Conservation (phyloP, 257 asterid genomes). For the Salvia splendens region DNA sequence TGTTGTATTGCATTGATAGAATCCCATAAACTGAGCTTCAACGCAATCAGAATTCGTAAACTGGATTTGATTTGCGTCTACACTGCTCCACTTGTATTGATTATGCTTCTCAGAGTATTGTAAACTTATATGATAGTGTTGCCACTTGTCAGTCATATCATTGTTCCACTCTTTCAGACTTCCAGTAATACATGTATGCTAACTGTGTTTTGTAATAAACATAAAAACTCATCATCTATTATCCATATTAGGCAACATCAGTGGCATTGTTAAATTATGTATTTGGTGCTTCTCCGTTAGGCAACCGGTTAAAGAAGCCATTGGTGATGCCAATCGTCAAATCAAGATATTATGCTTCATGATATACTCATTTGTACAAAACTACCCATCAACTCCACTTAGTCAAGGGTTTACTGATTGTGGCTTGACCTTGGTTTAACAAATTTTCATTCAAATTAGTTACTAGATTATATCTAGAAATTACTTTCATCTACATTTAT, state of each 20-base stretch:
- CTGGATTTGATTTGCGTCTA: neutral
- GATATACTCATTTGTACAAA: neutral
- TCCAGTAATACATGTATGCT: neutral
- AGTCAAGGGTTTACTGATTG: neutral
- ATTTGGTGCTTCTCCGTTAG: neutral
- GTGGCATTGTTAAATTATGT: slow-evolving; percentile 1
- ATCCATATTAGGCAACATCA: neutral
- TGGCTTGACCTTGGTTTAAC: slow-evolving; percentile 6
- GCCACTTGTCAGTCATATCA: no score
- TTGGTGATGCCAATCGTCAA: slow-evolving; percentile 5
- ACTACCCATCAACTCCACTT: slow-evolving; percentile 7
- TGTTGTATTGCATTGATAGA: slow-evolving; percentile 3
- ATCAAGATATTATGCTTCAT: neutral
- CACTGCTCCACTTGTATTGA: neutral
- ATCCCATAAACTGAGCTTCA: neutral
- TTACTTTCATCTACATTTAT: neutral
- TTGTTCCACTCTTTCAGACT: neutral
- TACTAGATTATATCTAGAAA: neutral
- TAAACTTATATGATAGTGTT: neutral
- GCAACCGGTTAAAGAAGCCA: no score
- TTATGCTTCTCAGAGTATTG: slow-evolving; percentile 16
- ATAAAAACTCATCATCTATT: neutral
- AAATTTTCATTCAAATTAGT: neutral
- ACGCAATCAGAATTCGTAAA: neutral
- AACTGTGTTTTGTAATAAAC: slow-evolving; percentile 4